phyloP scores from a whole-genome alignment of 2,329 filamentous ascomycete species.

The Coniochaeta hoffmannii region DNA sequence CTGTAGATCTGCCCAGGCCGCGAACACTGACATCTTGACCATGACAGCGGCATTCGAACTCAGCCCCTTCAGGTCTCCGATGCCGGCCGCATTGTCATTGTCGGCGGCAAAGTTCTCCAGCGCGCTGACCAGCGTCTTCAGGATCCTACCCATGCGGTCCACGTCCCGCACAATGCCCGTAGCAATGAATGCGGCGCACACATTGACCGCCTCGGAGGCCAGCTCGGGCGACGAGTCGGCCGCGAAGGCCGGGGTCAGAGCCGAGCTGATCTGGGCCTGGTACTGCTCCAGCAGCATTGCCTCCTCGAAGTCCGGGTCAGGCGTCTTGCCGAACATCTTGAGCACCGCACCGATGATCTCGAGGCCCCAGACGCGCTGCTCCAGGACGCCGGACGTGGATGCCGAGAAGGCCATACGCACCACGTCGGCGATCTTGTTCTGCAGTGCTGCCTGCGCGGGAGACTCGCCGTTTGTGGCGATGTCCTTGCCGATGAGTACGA shows the following conservation, averaged over 20 bases:
- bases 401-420: constrained; percentile 96
- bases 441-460: constrained; percentile 67
- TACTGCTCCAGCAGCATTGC: constrained; percentile 95
- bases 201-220: constrained; percentile 91
- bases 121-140: constrained; percentile 85
- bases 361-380: constrained; percentile 82
- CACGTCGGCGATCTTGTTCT: constrained; percentile 81
- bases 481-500: constrained; percentile 71
- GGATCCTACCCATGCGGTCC: constrained; percentile 96
- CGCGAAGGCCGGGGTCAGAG: constrained; percentile 91
- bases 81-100: constrained; percentile 65
- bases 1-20: constrained; percentile 94
- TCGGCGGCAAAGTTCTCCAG: constrained; percentile 88
- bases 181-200: constrained; percentile 95
- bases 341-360: constrained; percentile 91
- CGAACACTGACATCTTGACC: constrained; percentile 96
- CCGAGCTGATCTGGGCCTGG: constrained; percentile 95
- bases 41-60: constrained; percentile 96
- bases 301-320: constrained; percentile 96
- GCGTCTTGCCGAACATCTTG: constrained; percentile 91
- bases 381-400: constrained; percentile 85
- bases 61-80: constrained; percentile 86
- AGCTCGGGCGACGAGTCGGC: constrained; percentile 93
- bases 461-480: constrained; percentile 72
- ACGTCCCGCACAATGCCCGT: constrained; percentile 96